These are phyloP conservation scores for Epicoccum nigrum DNA, from an alignment of 2,329 filamentous ascomycete genomes.

Conservation along the genomic window DNA sequence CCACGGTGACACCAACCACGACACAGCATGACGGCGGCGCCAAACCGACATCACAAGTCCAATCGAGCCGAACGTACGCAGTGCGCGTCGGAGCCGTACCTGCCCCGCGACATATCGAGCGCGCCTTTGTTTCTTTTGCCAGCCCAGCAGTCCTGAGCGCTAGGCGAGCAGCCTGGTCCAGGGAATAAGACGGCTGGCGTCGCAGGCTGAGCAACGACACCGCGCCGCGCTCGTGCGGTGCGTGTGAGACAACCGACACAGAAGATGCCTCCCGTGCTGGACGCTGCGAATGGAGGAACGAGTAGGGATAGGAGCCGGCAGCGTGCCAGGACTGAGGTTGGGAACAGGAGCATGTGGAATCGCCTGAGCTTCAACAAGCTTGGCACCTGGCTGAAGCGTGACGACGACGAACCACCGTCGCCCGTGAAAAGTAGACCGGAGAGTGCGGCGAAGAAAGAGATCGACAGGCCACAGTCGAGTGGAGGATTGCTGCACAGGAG, in stretches of 20 bases:
- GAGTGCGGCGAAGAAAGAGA: constrained; percentile 37
- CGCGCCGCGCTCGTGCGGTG: constrained; percentile 26
- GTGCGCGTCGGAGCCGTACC: constrained; percentile 6
- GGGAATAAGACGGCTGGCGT: constrained; percentile 24
- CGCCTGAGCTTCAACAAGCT: constrained; percentile 48
- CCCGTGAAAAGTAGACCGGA: constrained; percentile 16
- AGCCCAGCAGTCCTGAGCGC: constrained; percentile 3
- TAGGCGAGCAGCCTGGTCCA: constrained; percentile 8
- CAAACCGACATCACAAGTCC: constrained; percentile 37
- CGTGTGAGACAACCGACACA: constrained; percentile 18
- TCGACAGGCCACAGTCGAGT: constrained; percentile 42
- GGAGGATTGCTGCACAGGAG: constrained; percentile 38
- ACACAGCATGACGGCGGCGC: constrained; percentile 44
- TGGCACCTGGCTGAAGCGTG: constrained; percentile 49
- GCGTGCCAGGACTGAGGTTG: constrained; percentile 41
- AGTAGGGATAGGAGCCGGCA: constrained; percentile 41
- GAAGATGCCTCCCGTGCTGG: constrained; percentile 36
- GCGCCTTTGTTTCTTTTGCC: constrained; percentile 20
- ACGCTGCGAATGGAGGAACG: constrained; percentile 31
- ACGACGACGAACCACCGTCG: constrained; percentile 42
- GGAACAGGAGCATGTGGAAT: constrained; percentile 46
- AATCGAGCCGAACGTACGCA: constrained; percentile 20
- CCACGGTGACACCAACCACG: constrained; percentile 37
- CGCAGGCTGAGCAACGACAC: constrained; percentile 23
- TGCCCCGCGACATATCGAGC: constrained; percentile 19